Evolutionary conservation across 257 asterid species (phyloP).

Genomic region (Nicotiana undulata): DNA sequence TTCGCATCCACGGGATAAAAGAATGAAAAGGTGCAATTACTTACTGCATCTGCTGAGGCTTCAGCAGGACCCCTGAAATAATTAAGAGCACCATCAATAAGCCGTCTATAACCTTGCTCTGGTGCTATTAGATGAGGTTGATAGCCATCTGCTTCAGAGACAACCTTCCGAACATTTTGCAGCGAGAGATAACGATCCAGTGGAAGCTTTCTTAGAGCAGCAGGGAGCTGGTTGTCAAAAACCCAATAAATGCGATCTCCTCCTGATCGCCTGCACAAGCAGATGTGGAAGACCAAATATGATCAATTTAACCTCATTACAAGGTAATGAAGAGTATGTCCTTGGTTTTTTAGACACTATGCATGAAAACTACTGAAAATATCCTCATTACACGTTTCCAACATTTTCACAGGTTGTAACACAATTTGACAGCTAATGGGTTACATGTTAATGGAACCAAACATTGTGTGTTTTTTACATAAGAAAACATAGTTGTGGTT

Average conservation of each 20-base stretch:
- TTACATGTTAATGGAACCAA: not conserved
- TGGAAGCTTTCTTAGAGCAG: conserved; percentile 37
- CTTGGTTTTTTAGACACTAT: not conserved
- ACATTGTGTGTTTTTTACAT: not conserved
- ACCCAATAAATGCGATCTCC: conserved; percentile 38
- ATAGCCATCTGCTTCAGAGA: conserved; percentile 43
- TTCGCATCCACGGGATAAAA: not conserved
- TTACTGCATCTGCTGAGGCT: conserved; percentile 40
- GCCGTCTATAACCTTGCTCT: conserved; percentile 39
- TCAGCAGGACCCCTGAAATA: conserved; percentile 48
- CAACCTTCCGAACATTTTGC: conserved; percentile 35
- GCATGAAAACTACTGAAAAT: not conserved
- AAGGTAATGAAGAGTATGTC: not conserved
- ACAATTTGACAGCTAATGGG: not conserved
- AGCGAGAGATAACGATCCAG: conserved; percentile 31
- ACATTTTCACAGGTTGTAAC: not conserved
- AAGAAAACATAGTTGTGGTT: not conserved
- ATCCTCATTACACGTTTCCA: not conserved
- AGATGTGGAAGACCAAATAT: not conserved
- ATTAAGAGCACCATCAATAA: conserved; percentile 33
- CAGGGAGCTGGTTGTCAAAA: conserved; percentile 41
- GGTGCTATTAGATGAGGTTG: conserved; percentile 46
- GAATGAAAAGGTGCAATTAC: conserved; percentile 8
- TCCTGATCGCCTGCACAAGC: conserved; percentile 30
- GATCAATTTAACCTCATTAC: not conserved